phyloP scores from a whole-genome alignment of 306 rosid genomes.

The Rosa lucieae region DNA sequence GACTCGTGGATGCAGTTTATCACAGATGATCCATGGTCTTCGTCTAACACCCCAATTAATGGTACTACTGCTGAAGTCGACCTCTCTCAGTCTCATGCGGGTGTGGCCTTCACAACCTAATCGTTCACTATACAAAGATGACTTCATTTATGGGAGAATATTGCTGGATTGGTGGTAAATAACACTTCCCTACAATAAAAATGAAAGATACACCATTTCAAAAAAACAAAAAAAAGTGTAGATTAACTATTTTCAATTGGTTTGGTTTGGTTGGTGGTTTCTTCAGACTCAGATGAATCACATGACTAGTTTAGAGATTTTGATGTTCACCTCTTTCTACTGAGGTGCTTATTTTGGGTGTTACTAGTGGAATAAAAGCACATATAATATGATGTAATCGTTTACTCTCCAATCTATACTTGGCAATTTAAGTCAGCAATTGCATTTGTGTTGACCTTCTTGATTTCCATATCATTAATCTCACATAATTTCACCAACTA shows the following conservation, averaged over 20 bases:
- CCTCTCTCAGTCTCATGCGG: conserved; percentile 43
- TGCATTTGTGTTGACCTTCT: neutral
- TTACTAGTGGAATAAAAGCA: conserved; percentile 25
- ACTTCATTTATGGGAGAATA: neutral
- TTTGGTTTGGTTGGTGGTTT: conserved; percentile 58
- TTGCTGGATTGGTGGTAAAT: conserved; percentile 53
- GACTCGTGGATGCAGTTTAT: conserved; percentile 99
- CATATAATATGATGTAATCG: conserved; percentile 1
- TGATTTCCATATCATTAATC: neutral
- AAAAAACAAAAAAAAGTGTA: neutral
- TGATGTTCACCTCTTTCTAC: conserved; percentile 41
- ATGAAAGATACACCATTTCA: neutral
- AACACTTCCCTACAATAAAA: conserved; percentile 33
- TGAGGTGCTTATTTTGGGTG: conserved; percentile 39
- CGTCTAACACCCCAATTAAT: conserved; percentile 43
- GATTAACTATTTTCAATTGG: conserved; percentile 34
- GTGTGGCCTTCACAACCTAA: conserved; percentile 68
- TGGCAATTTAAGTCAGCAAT: neutral
- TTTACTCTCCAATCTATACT: neutral
- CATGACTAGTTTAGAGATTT: conserved; percentile 26
- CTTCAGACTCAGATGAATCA: conserved; percentile 40
- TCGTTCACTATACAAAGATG: neutral
- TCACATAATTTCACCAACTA: neutral
- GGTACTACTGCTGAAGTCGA: conserved; percentile 47
- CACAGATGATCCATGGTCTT: conserved; percentile 88